phyloP scores from a whole-genome alignment of 73 alveolate genomes.

The Paramecium bursaria region DNA sequence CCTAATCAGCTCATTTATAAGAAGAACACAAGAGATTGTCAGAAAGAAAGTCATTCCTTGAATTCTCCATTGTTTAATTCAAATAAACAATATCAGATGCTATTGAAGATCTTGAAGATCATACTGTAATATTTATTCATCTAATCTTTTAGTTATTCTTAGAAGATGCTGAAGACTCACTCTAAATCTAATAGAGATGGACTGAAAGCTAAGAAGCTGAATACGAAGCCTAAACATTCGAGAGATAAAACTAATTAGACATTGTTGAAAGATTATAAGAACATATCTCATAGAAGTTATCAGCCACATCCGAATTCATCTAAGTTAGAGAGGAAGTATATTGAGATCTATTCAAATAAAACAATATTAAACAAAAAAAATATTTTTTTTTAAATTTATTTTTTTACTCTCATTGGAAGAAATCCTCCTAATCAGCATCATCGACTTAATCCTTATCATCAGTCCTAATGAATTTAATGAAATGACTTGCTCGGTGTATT shows the following conservation, averaged over 20 bases:
- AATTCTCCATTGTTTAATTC: constrained; percentile 59
- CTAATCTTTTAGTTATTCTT: constrained; percentile 53
- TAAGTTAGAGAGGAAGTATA: constrained; percentile 56
- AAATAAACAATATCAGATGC: constrained; percentile 60
- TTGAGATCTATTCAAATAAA: too few relatives aligned
- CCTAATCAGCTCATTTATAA: constrained; percentile 9
- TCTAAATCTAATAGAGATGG: constrained; percentile 63
- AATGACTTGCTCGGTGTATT: constrained; percentile 93
- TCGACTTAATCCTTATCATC: constrained; percentile 77
- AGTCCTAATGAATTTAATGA: constrained; percentile 87
- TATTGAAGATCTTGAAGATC: constrained; percentile 62
- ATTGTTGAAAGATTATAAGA: constrained; percentile 59
- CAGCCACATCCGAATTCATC: constrained; percentile 55
- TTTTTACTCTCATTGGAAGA: constrained; percentile 55
- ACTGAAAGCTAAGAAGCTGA: constrained; percentile 32
- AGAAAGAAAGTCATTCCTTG: constrained; percentile 56
- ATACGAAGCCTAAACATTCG: constrained; percentile 58
- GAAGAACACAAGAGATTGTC: constrained; percentile 63
- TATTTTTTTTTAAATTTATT: neutral
- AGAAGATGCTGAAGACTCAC: constrained; percentile 68
- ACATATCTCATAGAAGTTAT: constrained; percentile 13
- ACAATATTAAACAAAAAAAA: too few relatives aligned
- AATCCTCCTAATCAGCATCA: constrained; percentile 81
- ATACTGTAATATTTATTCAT: constrained; percentile 7
- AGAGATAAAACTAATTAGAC: constrained; percentile 52